Evolutionary conservation across 2,329 filamentous ascomycete genomes (phyloP).

Genomic region (Cyphellophora attinorum): DNA sequence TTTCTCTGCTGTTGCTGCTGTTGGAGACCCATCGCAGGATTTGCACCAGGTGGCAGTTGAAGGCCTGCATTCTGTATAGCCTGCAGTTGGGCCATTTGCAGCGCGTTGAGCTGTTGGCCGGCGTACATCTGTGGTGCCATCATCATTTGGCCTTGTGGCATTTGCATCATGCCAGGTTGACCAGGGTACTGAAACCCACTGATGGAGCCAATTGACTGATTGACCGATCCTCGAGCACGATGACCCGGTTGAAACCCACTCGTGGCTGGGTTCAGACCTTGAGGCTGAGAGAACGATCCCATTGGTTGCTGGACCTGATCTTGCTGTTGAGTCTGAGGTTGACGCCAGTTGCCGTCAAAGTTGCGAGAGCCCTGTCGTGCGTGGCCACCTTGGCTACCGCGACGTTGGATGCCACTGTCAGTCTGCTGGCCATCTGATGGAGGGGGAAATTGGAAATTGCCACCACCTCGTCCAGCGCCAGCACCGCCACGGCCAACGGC

Average conservation of each 20-base stretch:
- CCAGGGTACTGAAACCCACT: conserved; percentile 81
- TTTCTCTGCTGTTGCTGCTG: conserved; percentile 88
- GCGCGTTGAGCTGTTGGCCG: conserved; percentile 75
- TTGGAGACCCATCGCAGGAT: conserved; percentile 49
- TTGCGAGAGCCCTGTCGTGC: conserved; percentile 78
- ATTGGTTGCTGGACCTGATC: conserved; percentile 40
- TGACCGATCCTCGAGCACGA: conserved; percentile 73
- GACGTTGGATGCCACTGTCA: conserved; percentile 60
- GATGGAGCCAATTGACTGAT: conserved; percentile 72
- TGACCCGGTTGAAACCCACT: conserved; percentile 85
- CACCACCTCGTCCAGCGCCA: conserved; percentile 52
- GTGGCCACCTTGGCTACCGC: conserved; percentile 65
- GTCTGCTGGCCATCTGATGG: conserved; percentile 38
- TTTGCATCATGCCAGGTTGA: conserved; percentile 79
- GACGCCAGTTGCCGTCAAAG: conserved; percentile 97
- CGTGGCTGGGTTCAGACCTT: conserved; percentile 62
- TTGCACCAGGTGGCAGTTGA: conserved; percentile 59
- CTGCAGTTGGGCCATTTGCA: conserved; percentile 84
- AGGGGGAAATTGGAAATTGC: conserved; percentile 58
- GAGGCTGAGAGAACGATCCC: conserved; percentile 58
- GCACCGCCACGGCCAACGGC: conserved; percentile 55
- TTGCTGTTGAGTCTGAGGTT: conserved; percentile 50
- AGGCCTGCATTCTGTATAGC: conserved; percentile 76
- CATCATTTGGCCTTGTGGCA: conserved; percentile 72
- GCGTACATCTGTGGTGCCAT: conserved; percentile 71